phyloP scores from a whole-genome alignment of 1,284 basidiomycete species.

The Athelia sp. region DNA sequence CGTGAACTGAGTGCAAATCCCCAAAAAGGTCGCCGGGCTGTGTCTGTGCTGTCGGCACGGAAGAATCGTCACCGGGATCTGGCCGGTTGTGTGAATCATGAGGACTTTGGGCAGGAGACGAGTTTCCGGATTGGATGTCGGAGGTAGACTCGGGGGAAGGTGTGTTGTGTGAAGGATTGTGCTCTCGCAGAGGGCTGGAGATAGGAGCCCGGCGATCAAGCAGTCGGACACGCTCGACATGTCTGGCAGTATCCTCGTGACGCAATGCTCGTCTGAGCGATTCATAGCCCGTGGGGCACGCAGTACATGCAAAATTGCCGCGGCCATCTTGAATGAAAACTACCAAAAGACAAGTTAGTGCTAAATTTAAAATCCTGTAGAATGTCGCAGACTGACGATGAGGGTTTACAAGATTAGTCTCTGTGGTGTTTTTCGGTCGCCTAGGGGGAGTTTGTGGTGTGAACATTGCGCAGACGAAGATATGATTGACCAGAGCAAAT shows the following conservation, averaged over 20 bases:
- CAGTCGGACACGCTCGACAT: conserved; percentile 1
- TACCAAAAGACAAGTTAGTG: too few relatives aligned
- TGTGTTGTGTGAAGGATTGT: not conserved
- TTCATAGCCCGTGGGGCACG: too few relatives aligned
- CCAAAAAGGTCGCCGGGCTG: not conserved
- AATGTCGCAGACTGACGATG: too few relatives aligned
- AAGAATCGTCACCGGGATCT: not conserved
- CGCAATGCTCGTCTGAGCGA: too few relatives aligned
- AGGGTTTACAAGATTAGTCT: too few relatives aligned
- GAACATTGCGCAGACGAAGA: too few relatives aligned
- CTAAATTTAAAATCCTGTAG: too few relatives aligned
- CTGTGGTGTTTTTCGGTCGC: too few relatives aligned
- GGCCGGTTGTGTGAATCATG: not conserved
- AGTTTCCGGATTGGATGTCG: not conserved
- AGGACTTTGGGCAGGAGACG: not conserved
- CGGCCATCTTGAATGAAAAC: too few relatives aligned
- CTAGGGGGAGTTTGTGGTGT: too few relatives aligned
- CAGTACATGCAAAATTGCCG: too few relatives aligned
- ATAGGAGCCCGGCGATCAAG: not conserved
- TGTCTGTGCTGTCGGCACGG: not conserved
- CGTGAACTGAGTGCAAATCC: not conserved
- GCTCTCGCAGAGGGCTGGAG: not conserved
- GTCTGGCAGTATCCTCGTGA: conserved; percentile 6
- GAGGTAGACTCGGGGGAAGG: not conserved
- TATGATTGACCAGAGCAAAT: too few relatives aligned